Evolutionary conservation across 2,329 filamentous ascomycete species (phyloP).

Genomic region (Fusarium setosum): DNA sequence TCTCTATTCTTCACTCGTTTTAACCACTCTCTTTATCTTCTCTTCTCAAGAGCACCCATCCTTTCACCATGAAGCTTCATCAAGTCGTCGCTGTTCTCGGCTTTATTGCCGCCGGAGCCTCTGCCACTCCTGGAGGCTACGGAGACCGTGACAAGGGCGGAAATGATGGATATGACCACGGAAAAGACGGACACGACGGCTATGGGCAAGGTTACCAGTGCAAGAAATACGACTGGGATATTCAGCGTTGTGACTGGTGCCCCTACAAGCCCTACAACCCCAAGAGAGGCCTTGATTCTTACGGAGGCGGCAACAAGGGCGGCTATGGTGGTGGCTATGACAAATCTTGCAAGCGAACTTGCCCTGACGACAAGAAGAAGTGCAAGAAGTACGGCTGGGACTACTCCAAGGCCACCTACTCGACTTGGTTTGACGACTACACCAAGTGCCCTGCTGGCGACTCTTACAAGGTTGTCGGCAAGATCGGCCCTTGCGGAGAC

Average conservation of each 20-base stretch:
- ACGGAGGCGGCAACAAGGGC: slow-evolving; percentile 9
- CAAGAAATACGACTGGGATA: slow-evolving; percentile 26
- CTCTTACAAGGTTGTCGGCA: slow-evolving; percentile 30
- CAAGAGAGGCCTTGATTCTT: slow-evolving; percentile 16
- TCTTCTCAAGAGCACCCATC: background rate
- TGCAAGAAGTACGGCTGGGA: slow-evolving; percentile 31
- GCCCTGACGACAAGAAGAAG: slow-evolving; percentile 29
- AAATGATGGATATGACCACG: background rate
- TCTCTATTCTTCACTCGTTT: slow-evolving; percentile 14
- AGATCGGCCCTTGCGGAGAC: slow-evolving; percentile 12
- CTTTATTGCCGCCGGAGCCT: slow-evolving; percentile 29
- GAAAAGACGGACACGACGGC: background rate
- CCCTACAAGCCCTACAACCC: slow-evolving; percentile 16
- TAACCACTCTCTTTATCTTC: background rate
- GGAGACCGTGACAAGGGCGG: background rate
- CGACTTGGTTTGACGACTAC: slow-evolving; percentile 4
- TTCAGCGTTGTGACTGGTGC: slow-evolving; percentile 16
- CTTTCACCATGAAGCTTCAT: slow-evolving; percentile 24
- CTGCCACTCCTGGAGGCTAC: slow-evolving; percentile 15
- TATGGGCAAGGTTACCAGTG: slow-evolving; percentile 6
- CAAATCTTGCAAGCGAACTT: slow-evolving; percentile 29
- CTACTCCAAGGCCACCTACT: slow-evolving; percentile 21
- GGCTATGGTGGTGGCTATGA: background rate
- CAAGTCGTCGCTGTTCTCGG: slow-evolving; percentile 26
- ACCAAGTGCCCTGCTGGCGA: slow-evolving; percentile 22